Conservation (phyloP, 257 asterid genomes). For the Ballota nigra region DNA sequence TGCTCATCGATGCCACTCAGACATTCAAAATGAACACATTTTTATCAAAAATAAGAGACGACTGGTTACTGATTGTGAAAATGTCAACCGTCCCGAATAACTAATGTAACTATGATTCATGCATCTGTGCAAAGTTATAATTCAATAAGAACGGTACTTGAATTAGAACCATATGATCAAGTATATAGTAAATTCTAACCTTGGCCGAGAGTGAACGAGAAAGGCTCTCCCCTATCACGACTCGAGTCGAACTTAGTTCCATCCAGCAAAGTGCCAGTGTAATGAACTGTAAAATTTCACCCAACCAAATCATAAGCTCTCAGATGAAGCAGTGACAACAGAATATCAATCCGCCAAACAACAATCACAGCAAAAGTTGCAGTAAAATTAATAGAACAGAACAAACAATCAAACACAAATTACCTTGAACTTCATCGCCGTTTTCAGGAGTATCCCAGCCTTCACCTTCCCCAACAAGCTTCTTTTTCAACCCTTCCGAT, state of each 20-base stretch:
- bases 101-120: not conserved
- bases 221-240: slow-evolving; percentile 59
- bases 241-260: slow-evolving; percentile 82
- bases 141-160: not conserved
- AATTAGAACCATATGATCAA: not conserved
- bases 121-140: not conserved
- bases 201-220: slow-evolving; percentile 71
- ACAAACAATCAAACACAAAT: not conserved
- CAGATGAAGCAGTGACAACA: not conserved
- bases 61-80: not conserved
- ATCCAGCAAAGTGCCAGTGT: slow-evolving; percentile 65
- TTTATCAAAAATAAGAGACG: not conserved
- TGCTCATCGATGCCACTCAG: not conserved
- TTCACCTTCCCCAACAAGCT: slow-evolving; percentile 64
- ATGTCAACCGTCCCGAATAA: not conserved
- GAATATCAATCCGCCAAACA: not conserved
- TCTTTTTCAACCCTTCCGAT: slow-evolving; percentile 63
- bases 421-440: slow-evolving; percentile 70
- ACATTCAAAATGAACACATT: not conserved
- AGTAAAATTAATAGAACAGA: not conserved
- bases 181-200: slow-evolving; percentile 30
- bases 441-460: slow-evolving; percentile 66
- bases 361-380: not conserved
- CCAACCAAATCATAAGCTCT: slow-evolving; percentile 1
- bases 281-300: slow-evolving; percentile 47